Base-by-base conservation (phyloP, 768 basidiomycete genomes). In the Leccinellum rugosiceps region DNA sequence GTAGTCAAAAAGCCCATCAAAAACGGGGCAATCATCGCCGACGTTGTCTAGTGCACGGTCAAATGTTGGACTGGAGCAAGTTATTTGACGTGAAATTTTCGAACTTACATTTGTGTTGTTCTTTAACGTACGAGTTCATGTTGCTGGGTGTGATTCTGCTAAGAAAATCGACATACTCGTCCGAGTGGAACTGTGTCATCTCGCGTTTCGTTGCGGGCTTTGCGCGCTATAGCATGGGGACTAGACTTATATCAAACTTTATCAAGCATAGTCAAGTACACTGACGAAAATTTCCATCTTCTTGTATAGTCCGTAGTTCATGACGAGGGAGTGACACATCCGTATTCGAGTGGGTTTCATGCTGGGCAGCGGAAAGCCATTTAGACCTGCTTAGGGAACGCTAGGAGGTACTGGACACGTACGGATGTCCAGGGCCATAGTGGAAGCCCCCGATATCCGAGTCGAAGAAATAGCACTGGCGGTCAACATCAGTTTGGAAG, bases 201-300 rank as follows among this genome's bases (percentile, higher is more conserved):
- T 99, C 97, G 58, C 97, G 90, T 75, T 97, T 97, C 3, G 97
- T 99, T 8, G 97, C 97, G 6, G 97, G 97, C 81, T 99, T 99
- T 4, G 97, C 97, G 58, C 97, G 86, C 97, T 99, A 65, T 26
- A 46, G 30, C 44, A 52, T 17, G 34, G 28, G 26, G 30, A 31
- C 51, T n/a, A 32, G 28, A 15, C n/a, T 32, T n/a, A 54, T 9
- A 34, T 59, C 34, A 59, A 47, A 23, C 30, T 45, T 7, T 35
- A 55, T 53, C 32, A 7, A 34, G 28, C n/a, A 35, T 6, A 28
- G 19, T 6, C 23, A 53, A 30, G 17, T 35, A 48, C 23, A 80
- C 97, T 65, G 68, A 98, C 97, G 66, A 98, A 99, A 63, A 99
- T 99, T 74, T 99, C 97, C 97, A 99, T 99, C 76, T 94, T 94